phyloP scores from a whole-genome alignment of 805 yeast genomes.

The Blastobotrys attinorum region DNA sequence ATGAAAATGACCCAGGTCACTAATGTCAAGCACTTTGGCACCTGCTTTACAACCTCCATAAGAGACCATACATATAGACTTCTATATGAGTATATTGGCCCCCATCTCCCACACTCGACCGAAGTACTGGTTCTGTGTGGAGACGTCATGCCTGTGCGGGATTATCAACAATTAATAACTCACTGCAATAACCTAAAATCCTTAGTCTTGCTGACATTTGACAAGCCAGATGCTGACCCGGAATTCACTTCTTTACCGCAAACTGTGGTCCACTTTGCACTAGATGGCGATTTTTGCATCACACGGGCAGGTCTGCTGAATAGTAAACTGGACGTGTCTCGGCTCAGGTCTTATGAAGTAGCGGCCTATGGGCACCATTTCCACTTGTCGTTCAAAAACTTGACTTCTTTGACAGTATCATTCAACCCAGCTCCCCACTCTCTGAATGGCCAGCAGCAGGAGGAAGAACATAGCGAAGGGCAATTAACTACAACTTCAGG shows the following conservation, averaged over 20 bases:
- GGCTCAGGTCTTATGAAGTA: background rate
- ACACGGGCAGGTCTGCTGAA: background rate
- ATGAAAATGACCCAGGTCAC: background rate
- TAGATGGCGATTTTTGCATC: background rate
- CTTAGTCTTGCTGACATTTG: background rate
- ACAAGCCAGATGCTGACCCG: too few species aligned
- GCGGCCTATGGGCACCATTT: background rate
- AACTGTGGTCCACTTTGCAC: background rate
- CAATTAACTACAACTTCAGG: too few species aligned
- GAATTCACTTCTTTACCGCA: background rate
- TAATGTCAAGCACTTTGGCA: background rate
- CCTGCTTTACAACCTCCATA: background rate
- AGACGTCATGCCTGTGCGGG: background rate
- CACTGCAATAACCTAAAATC: background rate
- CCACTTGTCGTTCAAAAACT: background rate
- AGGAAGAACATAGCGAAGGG: too few species aligned
- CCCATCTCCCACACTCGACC: background rate
- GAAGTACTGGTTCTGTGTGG: background rate
- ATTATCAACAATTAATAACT: background rate
- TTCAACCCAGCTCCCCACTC: background rate
- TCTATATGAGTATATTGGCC: background rate
- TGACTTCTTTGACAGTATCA: background rate
- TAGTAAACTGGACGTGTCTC: background rate
- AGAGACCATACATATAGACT: background rate
- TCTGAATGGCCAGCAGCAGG: background rate